Base-by-base conservation (phyloP, 2,329 filamentous ascomycete species). In the Podosphaera leucotricha region DNA sequence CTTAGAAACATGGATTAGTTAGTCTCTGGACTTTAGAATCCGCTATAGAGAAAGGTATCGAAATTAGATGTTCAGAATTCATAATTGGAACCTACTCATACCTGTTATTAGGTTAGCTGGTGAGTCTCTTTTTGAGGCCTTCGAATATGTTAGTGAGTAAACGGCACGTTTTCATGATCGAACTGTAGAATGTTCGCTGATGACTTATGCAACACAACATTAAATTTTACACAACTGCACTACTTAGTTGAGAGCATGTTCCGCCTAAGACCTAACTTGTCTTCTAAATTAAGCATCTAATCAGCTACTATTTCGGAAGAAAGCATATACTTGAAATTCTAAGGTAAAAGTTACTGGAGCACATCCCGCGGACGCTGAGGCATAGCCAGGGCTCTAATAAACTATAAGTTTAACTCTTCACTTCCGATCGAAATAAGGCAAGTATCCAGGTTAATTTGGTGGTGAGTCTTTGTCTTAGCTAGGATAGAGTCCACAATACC, bases 141-240 rank as follows among this genome's bases (percentile, higher is more conserved):
- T 33, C 13, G 28, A 33, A 7, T 28, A 20, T 41, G 38, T 26
- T 26, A 21, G 22, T 41, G 15, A 44, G 47, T 42, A 46, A 44
- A 46, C 43, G 48, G 46, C 45, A 44, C n/a, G 39, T 41, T 43
- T 46, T 35, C 43, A 45, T 26, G 39, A 44, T 48, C 45, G 52
- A 46, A 50, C 47, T 48, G 45, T 13, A 20, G 21, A 26, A n/a
- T 18, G n/a, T 24, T 35, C 28, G 43, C 44, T 47, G 44, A 49
- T 45, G 48, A 46, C 46, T 50, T 49, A 49, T 54, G 51, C 49
- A 53, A 28, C 45, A 47, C 44, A 48, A 49, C 50, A 50, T 52
- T 49, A 51, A 43, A 5, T 49, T 46, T 47, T 30, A n/a, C 43
- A 11, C 36, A 44, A 20, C 43, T 30, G 26, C 35, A 24, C 15